Base-by-base conservation (phyloP, 1,284 basidiomycete genomes). In the Lentinula novae-zelandiae region DNA sequence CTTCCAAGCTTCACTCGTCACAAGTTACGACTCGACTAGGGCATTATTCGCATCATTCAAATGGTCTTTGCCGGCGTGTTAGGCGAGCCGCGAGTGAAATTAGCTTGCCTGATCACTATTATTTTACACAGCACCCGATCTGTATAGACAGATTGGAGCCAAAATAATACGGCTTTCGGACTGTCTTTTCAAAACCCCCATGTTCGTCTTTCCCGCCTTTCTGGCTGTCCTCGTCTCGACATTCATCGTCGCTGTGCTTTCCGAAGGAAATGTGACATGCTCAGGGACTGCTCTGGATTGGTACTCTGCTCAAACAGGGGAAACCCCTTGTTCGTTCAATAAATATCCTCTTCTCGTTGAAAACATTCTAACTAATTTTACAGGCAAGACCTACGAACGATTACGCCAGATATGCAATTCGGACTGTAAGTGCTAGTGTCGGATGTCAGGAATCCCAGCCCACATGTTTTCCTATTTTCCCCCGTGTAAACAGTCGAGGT, bases 321-420 rank as follows among this genome's bases (percentile, higher is more conserved):
- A 73, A 62, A 70, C 72, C 31, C 69, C 71, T 39, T 73, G 70
- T 72, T 60, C 61, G 69, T 58, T 27, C 27, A 27, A 8, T 2
- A 7, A 10, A 8, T 34, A 22, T 42, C 20, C 13, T 31, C 5
- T 39, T 36, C 17, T 31, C 12, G 34, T 36, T 13, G 9, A 6
- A 17, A 31, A 22, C 3, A 9, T 53, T 58, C 34, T 15, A n/a
- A 42, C 7, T 33, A 31, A 27, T 9, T 38, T 8, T 2, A 6
- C 46, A 72, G 71, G 70, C 60, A 54, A 57, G 58, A 72, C 71
- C 0, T 73, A 73, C 61, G 68, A 71, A 50, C 64, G 67, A 17
- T 57, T 73, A 15, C 70, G 71, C 42, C 68, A 67, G 58, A 70
- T 71, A 60, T 73, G 71, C 63, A 69, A 70, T 51, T 33, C 58